Evolutionary conservation across 495 filamentous ascomycete species (phyloP), one percentile per base, ranked within the genome.

Genomic region (Daldinia caldariorum): DNA sequence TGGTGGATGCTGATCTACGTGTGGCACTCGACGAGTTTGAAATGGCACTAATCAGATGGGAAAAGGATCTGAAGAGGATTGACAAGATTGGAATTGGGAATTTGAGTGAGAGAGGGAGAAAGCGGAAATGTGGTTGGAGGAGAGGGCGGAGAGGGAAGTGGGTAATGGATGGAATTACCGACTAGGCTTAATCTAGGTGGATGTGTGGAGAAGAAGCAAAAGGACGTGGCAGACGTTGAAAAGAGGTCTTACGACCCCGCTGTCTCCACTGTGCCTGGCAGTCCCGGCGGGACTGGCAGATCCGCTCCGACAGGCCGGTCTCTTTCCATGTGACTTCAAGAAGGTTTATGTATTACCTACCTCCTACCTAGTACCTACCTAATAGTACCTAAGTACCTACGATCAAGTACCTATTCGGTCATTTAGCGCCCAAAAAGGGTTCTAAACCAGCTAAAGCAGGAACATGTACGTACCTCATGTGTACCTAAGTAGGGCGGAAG

Each of bases 211-310:
- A 61, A 58, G 43, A 31, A 60, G 29, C 54, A 53, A 63, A 63
- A 26, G 69, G 69, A 71, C 69, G 69, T 71, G 69, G 69, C 69
- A 71, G 69, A 22, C 43, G 66, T 63, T 35, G 55, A 60, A 47
- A 56, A 49, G 35, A 56, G 13, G 53, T 56, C 53, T 56, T 37
- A 20, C 8, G 29, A 31, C 32, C 32, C 53, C 53, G 32, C 53
- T 56, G 53, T 20, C 18, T 14, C 58, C 65, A 53, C 53, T 37
- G 29, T 32, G 32, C 55, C 63, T 66, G 63, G 63, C 63, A 49
- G 51, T 47, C 63, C 64, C 61, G 47, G 57, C 47, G 55, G 49
- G 41, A 18, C 65, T 61, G 51, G 61, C 62, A 70, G 62, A 70
- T 70, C 58, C 61, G 68, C 68, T 62, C 67, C 61, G 62, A 70